A percentile compares a stretch with the other conserved stretches of the same genome.
These are phyloP conservation scores for Rhizomucor pusillus DNA, from an alignment of 371 early-diverging fungal species.

Conservation along the genomic window DNA sequence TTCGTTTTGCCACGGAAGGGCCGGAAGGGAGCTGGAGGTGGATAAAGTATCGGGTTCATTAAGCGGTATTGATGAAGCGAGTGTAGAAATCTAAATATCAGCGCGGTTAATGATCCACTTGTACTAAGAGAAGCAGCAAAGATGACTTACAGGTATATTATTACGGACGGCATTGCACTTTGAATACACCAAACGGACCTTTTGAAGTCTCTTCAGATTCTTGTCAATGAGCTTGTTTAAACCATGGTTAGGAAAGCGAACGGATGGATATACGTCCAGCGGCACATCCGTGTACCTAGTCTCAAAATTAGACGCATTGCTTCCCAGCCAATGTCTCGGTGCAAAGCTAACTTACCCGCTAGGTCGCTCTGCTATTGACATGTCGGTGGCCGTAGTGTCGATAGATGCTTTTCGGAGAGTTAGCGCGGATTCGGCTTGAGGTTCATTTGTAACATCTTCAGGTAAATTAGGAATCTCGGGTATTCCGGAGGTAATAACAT, in stretches of 20 bases:
- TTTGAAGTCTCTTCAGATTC: slow-evolving; percentile 59
- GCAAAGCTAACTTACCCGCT: slow-evolving; percentile 5
- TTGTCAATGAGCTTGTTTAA: slow-evolving; percentile 57
- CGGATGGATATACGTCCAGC: slow-evolving; percentile 60
- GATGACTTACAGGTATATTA: slow-evolving; percentile 53
- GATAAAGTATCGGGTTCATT: slow-evolving; percentile 8
- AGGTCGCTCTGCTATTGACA: not conserved
- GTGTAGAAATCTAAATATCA: slow-evolving; percentile 23
- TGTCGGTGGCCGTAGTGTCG: not conserved
- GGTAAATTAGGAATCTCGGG: slow-evolving; percentile 42
- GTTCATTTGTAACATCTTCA: slow-evolving; percentile 1
- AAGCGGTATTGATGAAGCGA: slow-evolving; percentile 24
- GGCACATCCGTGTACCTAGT: slow-evolving; percentile 33
- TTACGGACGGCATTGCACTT: slow-evolving; percentile 73
- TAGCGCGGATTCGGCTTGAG: not conserved
- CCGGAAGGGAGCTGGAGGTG: not conserved
- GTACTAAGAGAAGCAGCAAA: not conserved
- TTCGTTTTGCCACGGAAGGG: not conserved
- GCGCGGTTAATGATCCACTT: not conserved
- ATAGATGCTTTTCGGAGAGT: not conserved
- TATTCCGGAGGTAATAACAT: slow-evolving; percentile 44
- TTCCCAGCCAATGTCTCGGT: not conserved
- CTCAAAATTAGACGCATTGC: slow-evolving; percentile 13
- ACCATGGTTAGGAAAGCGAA: slow-evolving; percentile 60
- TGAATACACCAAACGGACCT: slow-evolving; percentile 69